Evolutionary conservation across 257 asterid genomes (phyloP), one percentile per base, ranked within the genome.

Genomic region (Scutellaria minor): DNA sequence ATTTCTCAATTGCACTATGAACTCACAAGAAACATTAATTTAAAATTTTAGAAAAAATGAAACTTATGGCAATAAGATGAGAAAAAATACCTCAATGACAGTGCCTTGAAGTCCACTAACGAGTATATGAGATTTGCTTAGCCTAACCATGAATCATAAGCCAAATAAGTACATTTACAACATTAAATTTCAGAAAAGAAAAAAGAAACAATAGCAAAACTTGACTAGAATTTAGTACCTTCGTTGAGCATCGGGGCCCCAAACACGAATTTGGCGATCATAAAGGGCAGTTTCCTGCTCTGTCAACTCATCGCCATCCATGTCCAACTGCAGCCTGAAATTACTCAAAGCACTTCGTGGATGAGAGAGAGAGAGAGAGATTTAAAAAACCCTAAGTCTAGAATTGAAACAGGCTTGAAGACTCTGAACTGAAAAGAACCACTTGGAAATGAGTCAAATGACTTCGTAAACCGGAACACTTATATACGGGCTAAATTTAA

Each of bases 191-290:
- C 5, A n/a, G 0, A 56, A 54, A 42, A 42, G 4, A 7, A 2
- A 2, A 55, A n/a, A 55, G 47, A 45, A 13, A 68, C 47, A 10
- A 6, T 31, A 11, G 22, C 44, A 18, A 55, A 45, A 46, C 1
- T 60, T n/a, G 7, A 39, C 7, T 10, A 41, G 48, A 5, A 11
- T 35, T 0, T 7, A 62, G 44, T 57, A 95, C 99, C 98, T 88
- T 76, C 98, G 81, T 39, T 92, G 99, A 78, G 99, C 99, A 83
- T 92, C 98, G 62, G 96, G 98, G 0, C 99, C 99, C 99, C 99
- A 95, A 63, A 95, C 99, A 68, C 99, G 93, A 81, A 94, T 95
- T 84, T 95, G 99, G 35, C 99, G 98, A 84, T 95, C 99, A 63
- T 95, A 95, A n/a, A 95, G 92, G 9, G 99, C 99, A 8, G 99